Evolutionary conservation across 352 stramenopile species (phyloP).

Genomic region (Globisporangium perplexum): DNA sequence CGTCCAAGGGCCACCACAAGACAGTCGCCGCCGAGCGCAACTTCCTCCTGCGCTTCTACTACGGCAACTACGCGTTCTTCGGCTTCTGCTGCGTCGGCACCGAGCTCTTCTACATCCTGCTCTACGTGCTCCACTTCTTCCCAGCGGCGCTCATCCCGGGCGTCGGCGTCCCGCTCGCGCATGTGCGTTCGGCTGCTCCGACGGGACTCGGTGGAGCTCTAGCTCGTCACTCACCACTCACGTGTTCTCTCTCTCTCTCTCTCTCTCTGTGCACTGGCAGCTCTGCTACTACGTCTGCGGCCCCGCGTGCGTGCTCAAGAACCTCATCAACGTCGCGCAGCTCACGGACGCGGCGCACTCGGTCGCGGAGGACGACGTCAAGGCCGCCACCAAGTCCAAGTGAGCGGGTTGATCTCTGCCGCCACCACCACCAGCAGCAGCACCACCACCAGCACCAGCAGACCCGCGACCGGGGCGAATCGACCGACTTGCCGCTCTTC

Average conservation of each 20-base stretch:
- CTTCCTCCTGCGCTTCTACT: slow-evolving; percentile 93
- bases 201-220: too few relatives aligned
- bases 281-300: slow-evolving; percentile 86
- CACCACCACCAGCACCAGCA: too few relatives aligned
- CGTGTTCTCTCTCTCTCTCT: background rate
- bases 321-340: slow-evolving; percentile 91
- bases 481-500: background rate
- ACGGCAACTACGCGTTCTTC: slow-evolving; percentile 91
- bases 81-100: slow-evolving; percentile 91
- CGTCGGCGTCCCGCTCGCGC: slow-evolving; percentile 45
- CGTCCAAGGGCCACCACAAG: slow-evolving; percentile 95
- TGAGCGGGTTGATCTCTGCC: slow-evolving; percentile 11
- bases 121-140: slow-evolving; percentile 88
- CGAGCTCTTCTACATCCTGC: slow-evolving; percentile 90
- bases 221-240: too few relatives aligned
- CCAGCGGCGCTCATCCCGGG: slow-evolving; percentile 53
- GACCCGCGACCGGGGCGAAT: background rate
- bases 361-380: slow-evolving; percentile 65
- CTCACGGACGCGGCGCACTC: slow-evolving; percentile 79
- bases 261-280: slow-evolving; percentile 20
- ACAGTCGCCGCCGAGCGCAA: slow-evolving; percentile 88
- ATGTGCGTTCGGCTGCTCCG: slow-evolving; percentile 27
- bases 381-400: slow-evolving; percentile 49
- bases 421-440: too few relatives aligned
- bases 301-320: slow-evolving; percentile 90